Percentiles rank a stretch among this genome's conserved stretches.
Evolutionary conservation across 2,329 filamentous ascomycete genomes (phyloP).

Genomic region (Aspergillus brunneoviolaceus): DNA sequence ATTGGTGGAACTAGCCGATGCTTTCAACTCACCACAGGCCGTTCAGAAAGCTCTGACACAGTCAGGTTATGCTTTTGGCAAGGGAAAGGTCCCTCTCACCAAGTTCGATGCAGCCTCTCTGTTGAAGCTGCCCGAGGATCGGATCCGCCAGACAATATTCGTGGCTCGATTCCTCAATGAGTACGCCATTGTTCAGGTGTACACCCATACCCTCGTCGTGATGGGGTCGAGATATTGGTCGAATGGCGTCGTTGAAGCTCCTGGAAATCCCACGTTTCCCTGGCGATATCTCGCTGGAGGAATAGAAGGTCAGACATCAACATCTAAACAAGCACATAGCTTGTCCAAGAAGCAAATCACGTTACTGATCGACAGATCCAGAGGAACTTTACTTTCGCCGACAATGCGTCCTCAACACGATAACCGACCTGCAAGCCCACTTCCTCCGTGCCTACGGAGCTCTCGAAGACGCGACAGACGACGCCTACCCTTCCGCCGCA

Average conservation of each 20-base stretch:
- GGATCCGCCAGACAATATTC: constrained; percentile 40
- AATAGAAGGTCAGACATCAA: not conserved
- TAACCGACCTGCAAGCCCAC: constrained; percentile 43
- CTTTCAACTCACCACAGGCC: constrained; percentile 34
- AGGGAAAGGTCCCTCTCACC: constrained; percentile 24
- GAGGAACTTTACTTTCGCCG: constrained; percentile 46
- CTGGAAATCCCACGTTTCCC: constrained; percentile 21
- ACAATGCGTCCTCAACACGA: constrained; percentile 43
- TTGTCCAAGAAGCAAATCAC: no score
- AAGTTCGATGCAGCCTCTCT: constrained; percentile 26
- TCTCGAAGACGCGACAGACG: constrained; percentile 26
- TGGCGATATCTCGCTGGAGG: constrained; percentile 36
- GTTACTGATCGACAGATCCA: constrained; percentile 13
- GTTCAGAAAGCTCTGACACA: constrained; percentile 25
- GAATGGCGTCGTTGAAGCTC: constrained; percentile 26
- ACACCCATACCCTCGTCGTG: constrained; percentile 38
- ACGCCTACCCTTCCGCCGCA: not conserved
- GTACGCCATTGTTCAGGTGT: constrained; percentile 25
- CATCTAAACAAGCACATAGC: not conserved
- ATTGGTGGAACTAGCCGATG: constrained; percentile 34
- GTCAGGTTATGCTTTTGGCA: constrained; percentile 33
- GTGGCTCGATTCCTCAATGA: constrained; percentile 36
- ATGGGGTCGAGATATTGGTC: constrained; percentile 39
- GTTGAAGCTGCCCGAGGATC: constrained; percentile 38
- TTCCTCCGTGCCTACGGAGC: constrained; percentile 45